Evolutionary conservation across 129 eudicot genomes (phyloP), one percentile per base, ranked within the genome.

Genomic region (Heracleum sosnowskyi): DNA sequence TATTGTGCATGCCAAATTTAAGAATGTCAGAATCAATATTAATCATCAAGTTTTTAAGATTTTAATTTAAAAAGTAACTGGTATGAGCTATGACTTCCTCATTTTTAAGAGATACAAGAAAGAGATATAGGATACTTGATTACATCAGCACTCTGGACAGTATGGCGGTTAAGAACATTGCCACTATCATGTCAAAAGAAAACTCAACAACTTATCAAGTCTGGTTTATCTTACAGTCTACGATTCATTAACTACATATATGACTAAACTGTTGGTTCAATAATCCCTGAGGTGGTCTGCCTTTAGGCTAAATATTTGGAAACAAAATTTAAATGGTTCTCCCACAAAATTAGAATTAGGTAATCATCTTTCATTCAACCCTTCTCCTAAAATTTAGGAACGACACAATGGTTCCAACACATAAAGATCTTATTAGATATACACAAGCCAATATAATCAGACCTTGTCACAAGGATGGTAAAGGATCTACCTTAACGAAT

Each of bases 401-500:
- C 72, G 29, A 63, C 5, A 31, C 39, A 66, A 66, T 66, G 39
- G 10, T 66, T 66, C 40, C 72, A 66, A 40, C 18, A 31, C 45
- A 36, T 36, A 28, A 20, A 24, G 18, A 69, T 34, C 35, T 20
- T 24, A 24, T 70, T 11, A 71, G 28, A 39, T 71, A 37, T 41
- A 29, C 11, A 26, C 55, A 77, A 62, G 53, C 29, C 15, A 41
- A 63, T 26, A 26, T 39, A 0, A 44, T 11, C 18, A 11, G 75
- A 74, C 64, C 73, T 64, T 44, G 79, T 63, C 36, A 33, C 18
- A 7, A 39, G 73, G 53, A 74, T 55, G 31, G 40, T 64, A 35
- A 46, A 57, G 42, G 63, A 24, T 64, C 44, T 94, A 95, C 99
- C 99, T 96, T 96, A 81, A 96, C 81, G 74, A 96, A 90, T 34